Conservation (phyloP, 768 basidiomycete species). For the Tricholoma matsutake region DNA sequence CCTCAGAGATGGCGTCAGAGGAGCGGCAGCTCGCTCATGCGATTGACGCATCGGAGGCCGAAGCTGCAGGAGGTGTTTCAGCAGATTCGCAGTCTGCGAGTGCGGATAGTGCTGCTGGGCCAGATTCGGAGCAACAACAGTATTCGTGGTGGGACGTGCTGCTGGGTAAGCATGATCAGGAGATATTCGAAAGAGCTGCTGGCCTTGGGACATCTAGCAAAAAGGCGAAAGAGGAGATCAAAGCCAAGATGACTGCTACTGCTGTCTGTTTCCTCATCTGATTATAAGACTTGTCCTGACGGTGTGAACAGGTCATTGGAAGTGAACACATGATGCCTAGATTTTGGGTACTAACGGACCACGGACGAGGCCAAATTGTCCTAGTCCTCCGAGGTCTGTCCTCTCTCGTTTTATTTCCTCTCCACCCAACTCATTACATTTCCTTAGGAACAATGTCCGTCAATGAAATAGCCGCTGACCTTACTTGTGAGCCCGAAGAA, state of each 20-base stretch:
- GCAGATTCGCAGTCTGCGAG: conserved; percentile 17
- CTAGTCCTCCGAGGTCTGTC: conserved; percentile 63
- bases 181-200: conserved; percentile 72
- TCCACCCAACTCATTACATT: not conserved
- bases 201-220: conserved; percentile 25
- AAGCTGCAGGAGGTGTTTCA: conserved; percentile 46
- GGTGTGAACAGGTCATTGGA: conserved; percentile 46
- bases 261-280: conserved; percentile 36
- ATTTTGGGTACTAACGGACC: conserved; percentile 85
- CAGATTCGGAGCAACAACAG: conserved; percentile 20
- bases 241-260: conserved; percentile 47
- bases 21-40: conserved; percentile 62
- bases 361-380: conserved; percentile 68
- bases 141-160: conserved; percentile 87
- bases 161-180: conserved; percentile 76
- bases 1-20: conserved; percentile 47
- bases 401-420: not conserved
- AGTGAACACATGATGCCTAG: conserved; percentile 72
- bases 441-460: conserved; percentile 74
- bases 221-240: conserved; percentile 30
- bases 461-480: conserved; percentile 83
- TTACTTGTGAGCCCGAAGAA: conserved; percentile 73
- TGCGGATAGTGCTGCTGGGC: conserved; percentile 9
- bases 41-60: conserved; percentile 68
- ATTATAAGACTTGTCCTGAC: not conserved